These are phyloP conservation scores for Tricholoma sp. DNA, from an alignment of 768 basidiomycete genomes.

Conservation along the genomic window DNA sequence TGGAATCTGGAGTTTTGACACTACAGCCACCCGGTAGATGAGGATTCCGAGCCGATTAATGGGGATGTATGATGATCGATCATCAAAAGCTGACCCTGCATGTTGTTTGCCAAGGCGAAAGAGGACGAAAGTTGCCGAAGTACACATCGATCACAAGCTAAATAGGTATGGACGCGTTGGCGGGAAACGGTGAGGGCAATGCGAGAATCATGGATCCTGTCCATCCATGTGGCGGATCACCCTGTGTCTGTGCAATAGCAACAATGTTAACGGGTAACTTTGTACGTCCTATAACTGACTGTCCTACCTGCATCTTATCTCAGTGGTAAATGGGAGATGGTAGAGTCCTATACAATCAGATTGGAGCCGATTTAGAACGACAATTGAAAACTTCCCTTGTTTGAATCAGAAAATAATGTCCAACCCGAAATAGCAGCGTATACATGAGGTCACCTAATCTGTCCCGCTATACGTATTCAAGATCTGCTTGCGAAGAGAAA, in stretches of 20 bases:
- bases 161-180: not conserved
- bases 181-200: not conserved
- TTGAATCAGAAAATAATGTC: not conserved
- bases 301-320: not conserved
- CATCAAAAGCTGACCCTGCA: conserved; percentile 3
- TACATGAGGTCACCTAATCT: not conserved
- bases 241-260: not conserved
- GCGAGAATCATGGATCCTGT: not conserved
- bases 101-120: conserved; percentile 2
- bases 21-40: conserved; percentile 13
- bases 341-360: not conserved
- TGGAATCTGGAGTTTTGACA: not conserved
- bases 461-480: not conserved
- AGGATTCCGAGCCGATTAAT: conserved; percentile 20
- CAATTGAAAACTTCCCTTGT: not conserved
- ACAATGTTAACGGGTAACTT: not conserved
- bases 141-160: conserved; percentile 7
- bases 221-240: not conserved
- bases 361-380: not conserved
- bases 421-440: not conserved
- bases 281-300: not conserved
- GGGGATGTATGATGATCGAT: conserved; percentile 9
- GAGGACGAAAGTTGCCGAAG: conserved; percentile 15
- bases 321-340: not conserved
- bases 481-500: not conserved